Evolutionary conservation across 73 alveolate species (phyloP).

Genomic region (Paramecium octaurelia): DNA sequence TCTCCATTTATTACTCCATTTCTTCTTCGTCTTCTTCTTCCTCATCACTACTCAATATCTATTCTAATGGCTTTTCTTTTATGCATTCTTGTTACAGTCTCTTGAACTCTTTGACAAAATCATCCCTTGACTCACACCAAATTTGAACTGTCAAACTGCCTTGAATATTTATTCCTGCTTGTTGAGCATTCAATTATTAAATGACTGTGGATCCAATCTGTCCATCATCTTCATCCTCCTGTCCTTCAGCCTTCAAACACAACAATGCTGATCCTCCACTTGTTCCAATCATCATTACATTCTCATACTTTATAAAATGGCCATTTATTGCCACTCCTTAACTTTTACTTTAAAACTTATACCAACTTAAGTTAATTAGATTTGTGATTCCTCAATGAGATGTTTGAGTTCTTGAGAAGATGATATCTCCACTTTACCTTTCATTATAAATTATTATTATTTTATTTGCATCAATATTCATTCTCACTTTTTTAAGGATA

Average conservation of each 20-base stretch:
- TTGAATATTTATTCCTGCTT: neutral
- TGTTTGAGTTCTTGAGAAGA: neutral
- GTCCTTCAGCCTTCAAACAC: neutral
- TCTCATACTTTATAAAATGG: neutral
- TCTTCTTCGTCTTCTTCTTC: neutral
- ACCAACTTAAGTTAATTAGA: neutral
- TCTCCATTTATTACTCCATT: neutral
- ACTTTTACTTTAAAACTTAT: neutral
- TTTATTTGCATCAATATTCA: neutral
- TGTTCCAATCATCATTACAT: neutral
- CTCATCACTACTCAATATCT: neutral
- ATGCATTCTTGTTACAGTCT: neutral
- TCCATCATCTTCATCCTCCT: constrained; percentile 25
- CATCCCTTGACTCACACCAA: neutral
- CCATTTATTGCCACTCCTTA: neutral
- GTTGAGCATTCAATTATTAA: neutral
- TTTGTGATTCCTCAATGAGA: neutral
- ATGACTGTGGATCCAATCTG: neutral
- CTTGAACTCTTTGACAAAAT: neutral
- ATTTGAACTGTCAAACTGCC: neutral
- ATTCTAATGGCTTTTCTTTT: neutral
- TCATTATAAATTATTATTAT: neutral
- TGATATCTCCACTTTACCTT: neutral
- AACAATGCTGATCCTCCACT: neutral
- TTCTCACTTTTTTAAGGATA: neutral